Evolutionary conservation across 345 rosid genomes (phyloP), one percentile per base, ranked within the genome.

Genomic region (Boechera stricta): DNA sequence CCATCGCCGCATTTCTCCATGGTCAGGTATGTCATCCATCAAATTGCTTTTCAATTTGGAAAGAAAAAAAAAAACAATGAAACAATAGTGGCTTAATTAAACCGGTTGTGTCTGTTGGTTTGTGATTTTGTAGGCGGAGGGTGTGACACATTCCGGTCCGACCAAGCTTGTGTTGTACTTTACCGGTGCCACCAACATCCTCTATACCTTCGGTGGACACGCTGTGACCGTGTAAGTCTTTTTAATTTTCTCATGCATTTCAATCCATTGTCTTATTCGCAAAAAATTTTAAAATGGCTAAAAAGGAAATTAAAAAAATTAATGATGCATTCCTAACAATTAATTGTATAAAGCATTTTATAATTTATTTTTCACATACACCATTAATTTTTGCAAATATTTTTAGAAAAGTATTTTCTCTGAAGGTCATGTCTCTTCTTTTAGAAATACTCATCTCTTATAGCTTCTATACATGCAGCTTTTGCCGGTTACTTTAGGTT

Each of bases 151-250:
- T 82, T 60, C 90, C 28, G 98, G 86, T 68, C 97, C 98, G 42
- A 84, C 86, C 47, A 85, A 88, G 83, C 59, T 89, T 10, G 98
- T 94, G 71, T 84, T 92, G 24, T 94, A 94, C 85, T 94, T 94
- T 84, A 94, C 98, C 79, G 98, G 98, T 75, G 98, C 98, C 74
- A 94, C 98, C 85, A 94, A 94, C 81, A 88, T 94, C 11, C 91
- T 94, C 65, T 94, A 94, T 82, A 94, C 98, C 24, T 94, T 92
- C n/a, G 98, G 98, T 39, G 98, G 98, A 29, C 98, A 94, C 65
- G 98, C 98, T 32, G 98, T 94, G 74, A 94, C 98, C 13, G 98
- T 94, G 98, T 94, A 85, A 85, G 95, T 75, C 51, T 49, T 71
- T 72, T 44, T 70, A 53, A 0, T 59, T 26, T 10, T 24, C 18